These are phyloP conservation scores for Rhizophora apiculata DNA, from an alignment of 345 rosid species.

Conservation along the genomic window DNA sequence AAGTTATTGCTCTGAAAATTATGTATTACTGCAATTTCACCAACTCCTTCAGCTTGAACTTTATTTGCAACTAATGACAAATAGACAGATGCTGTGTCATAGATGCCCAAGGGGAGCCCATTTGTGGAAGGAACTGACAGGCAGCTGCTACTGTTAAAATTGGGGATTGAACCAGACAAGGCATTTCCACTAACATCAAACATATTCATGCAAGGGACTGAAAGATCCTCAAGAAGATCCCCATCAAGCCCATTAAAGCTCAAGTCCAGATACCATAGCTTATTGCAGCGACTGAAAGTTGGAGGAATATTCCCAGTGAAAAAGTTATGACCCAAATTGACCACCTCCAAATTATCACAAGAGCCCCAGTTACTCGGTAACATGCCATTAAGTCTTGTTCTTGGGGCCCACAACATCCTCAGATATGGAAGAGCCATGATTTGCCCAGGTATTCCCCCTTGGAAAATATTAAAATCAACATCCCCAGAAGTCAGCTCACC, in stretches of 20 bases:
- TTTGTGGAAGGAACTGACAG: not conserved
- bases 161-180: constrained; percentile 27
- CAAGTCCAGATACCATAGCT: constrained; percentile 29
- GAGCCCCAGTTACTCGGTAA: constrained; percentile 28
- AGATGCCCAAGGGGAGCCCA: not conserved
- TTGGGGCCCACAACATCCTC: constrained; percentile 33
- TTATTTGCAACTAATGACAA: not conserved
- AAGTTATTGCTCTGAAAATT: constrained; percentile 27
- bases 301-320: constrained; percentile 23
- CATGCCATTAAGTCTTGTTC: constrained; percentile 18
- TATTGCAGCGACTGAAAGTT: constrained; percentile 28
- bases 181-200: constrained; percentile 31
- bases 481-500: not conserved
- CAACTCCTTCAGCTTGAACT: constrained; percentile 4
- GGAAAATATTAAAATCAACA: constrained; percentile 21
- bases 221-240: constrained; percentile 27
- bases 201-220: constrained; percentile 30
- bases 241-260: constrained; percentile 31
- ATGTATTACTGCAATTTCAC: constrained; percentile 19
- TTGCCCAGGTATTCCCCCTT: constrained; percentile 26
- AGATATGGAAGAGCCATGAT: constrained; percentile 30
- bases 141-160: constrained; percentile 20
- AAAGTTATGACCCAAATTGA: constrained; percentile 34
- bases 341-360: constrained; percentile 32
- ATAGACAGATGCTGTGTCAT: not conserved